These are phyloP conservation scores for Neolentinus lepideus DNA, from an alignment of 1,284 basidiomycete genomes.

Conservation along the genomic window DNA sequence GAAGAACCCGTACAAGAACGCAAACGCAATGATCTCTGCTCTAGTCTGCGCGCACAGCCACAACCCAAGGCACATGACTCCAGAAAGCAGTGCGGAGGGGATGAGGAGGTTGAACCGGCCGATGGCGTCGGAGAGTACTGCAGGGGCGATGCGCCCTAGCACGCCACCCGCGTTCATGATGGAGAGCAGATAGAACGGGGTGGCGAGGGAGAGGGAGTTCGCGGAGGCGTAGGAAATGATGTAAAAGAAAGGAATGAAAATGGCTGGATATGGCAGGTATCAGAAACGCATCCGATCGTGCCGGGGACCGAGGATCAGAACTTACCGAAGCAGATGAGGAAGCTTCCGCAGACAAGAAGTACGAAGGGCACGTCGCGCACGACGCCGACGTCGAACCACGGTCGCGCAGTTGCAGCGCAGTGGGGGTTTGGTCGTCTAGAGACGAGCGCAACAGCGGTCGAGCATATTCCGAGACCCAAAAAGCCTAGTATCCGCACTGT, in stretches of 20 bases:
- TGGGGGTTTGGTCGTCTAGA: not conserved
- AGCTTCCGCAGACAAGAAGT: slow-evolving; percentile 4
- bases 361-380: not conserved
- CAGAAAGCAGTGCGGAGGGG: not conserved
- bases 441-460: not conserved
- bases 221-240: slow-evolving; percentile 18
- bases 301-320: not conserved
- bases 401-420: not conserved
- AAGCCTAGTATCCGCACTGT: not conserved
- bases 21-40: not conserved
- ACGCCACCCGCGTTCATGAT: slow-evolving; percentile 3
- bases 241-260: slow-evolving; percentile 13
- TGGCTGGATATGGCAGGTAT: slow-evolving; percentile 13
- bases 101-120: not conserved
- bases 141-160: slow-evolving; percentile 12
- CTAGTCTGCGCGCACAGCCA: not conserved
- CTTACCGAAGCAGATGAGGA: slow-evolving; percentile 17
- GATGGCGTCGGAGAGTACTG: slow-evolving; percentile 6
- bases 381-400: not conserved
- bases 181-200: slow-evolving; percentile 3
- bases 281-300: slow-evolving; percentile 6
- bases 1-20: slow-evolving; percentile 16
- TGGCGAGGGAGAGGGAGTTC: slow-evolving; percentile 10
- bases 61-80: not conserved
- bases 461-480: not conserved